A percentile compares a stretch with the other conserved stretches of the same genome.
phyloP scores from a whole-genome alignment of 306 rosid species.

The Lablab purpureus region DNA sequence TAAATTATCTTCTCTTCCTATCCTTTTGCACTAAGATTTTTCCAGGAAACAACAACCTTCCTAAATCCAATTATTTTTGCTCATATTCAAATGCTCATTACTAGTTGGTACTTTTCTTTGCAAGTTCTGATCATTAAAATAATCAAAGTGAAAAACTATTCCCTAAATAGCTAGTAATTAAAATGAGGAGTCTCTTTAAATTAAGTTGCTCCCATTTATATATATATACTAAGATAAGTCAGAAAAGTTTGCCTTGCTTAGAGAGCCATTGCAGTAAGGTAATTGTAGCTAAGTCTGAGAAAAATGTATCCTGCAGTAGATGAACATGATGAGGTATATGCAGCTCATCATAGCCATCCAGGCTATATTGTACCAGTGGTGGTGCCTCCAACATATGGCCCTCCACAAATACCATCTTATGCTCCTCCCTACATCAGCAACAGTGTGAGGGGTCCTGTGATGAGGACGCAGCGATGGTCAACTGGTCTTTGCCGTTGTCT shows the following conservation, averaged over 20 bases:
- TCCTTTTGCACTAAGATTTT: not conserved
- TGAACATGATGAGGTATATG: conserved; percentile 49
- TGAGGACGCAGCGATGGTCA: conserved; percentile 57
- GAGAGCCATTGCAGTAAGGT: not conserved
- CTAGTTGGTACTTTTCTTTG: conserved; percentile 12
- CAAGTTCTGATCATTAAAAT: conserved; percentile 30
- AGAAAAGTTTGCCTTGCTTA: conserved; percentile 3
- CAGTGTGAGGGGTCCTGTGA: not conserved
- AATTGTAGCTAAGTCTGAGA: not conserved
- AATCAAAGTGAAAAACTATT: conserved; percentile 4
- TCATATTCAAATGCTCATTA: not conserved
- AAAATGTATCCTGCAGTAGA: conserved; percentile 54
- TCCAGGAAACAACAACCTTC: conserved; percentile 30
- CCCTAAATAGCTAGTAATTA: conserved; percentile 3
- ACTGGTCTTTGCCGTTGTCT: conserved; percentile 71
- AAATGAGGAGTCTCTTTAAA: not conserved
- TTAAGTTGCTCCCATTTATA: conserved; percentile 28
- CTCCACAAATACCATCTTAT: conserved; percentile 39
- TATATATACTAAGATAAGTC: conserved; percentile 15
- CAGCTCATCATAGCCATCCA: conserved; percentile 34
- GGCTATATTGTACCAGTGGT: conserved; percentile 34
- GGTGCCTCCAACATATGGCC: conserved; percentile 47
- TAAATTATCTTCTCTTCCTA: conserved; percentile 26
- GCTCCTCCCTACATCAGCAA: conserved; percentile 43
- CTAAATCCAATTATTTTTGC: conserved; percentile 19